Evolutionary conservation across 2,329 filamentous ascomycete genomes (phyloP), one percentile per base, ranked within the genome.

Genomic region (Hypoxylon sp.): DNA sequence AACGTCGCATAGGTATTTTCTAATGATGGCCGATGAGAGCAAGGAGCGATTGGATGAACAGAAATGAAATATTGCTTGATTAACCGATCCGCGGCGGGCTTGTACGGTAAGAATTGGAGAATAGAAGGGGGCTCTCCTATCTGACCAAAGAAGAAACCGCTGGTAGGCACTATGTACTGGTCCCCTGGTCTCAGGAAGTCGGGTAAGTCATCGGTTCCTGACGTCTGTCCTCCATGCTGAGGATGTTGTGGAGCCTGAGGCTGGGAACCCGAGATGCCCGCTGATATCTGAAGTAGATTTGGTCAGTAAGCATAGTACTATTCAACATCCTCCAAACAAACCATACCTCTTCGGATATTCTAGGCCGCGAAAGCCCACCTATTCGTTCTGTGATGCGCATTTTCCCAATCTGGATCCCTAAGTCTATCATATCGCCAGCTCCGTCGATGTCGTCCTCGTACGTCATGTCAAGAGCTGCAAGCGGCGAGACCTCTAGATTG

Each of bases 371-470:
- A 59, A 89, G 80, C 1, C 88, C 88, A 11, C 89, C 89, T 57
- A 91, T 83, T 26, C 88, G 78, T 64, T 91, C 88, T 2, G 86
- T 90, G 52, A 91, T 83, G 51, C 82, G 81, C 78, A 91, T 81
- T 67, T 82, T 87, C 1, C 88, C 88, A 53, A 91, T 77, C 57
- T 81, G 80, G 50, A 91, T 81, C 2, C 88, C 89, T 17, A 91
- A 73, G 68, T 91, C 89, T 59, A 88, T 80, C 34, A 90, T 71
- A 51, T 89, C 86, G 65, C 87, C 76, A 15, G 70, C 69, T 11
- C 67, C 69, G 31, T 84, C 79, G n/a, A 70, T 70, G 43, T 79
- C 84, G 51, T 86, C 84, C 51, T 87, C 86, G 65, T 90, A 90
- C 2, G 82, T 83, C 50, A 85, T 79, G 70, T 90, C 88, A 31